Evolutionary conservation across 441 rosid species (phyloP), one percentile per base, ranked within the genome.

Genomic region (Adansonia rubrostipa): DNA sequence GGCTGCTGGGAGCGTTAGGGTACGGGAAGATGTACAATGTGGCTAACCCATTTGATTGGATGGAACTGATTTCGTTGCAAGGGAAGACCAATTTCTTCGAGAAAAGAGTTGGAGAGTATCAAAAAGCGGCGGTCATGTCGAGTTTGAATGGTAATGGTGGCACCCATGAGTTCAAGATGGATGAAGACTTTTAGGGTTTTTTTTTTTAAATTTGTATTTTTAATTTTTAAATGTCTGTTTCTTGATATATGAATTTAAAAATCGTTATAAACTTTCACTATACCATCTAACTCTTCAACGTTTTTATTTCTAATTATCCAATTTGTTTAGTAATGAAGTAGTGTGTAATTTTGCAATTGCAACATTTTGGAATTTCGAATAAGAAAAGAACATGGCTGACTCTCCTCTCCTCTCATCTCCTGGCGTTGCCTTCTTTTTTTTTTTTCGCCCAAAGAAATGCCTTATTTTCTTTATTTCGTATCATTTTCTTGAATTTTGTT

Each of bases 11-110:
- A 10, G 92, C 89, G 53, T 86, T 91, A 6, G 93, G 91, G n/a
- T 84, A 67, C 76, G 88, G 86, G 8, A 91, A 91, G 80, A 61
- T 86, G 75, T 91, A 89, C 81, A 78, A 76, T 64, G 91, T 73
- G 71, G 1, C 77, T 0, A 91, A 91, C 15, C 92, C 95, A 0
- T 91, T 91, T 77, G 95, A 91, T 82, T 91, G 95, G 95, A 88
- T 91, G 95, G 93, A 91, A 76, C 78, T 91, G 53, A 91, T 91
- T 5, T 89, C 92, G 2, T 85, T 89, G 64, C 93, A 91, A 22
- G 95, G 95, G 4, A 91, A 89, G 77, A 91, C 92, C 0, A 89
- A 91, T 45, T 91, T 91, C 74, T 91, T 91, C 13, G 93, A 91
- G 89, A 91, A 88, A 71, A 73, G 95, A 47, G 93, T 89, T 6